A percentile compares a stretch with the other conserved stretches of the same genome.
These are phyloP conservation scores for Flaveria linearis DNA, from an alignment of 129 eudicot species.

Conservation along the genomic window DNA sequence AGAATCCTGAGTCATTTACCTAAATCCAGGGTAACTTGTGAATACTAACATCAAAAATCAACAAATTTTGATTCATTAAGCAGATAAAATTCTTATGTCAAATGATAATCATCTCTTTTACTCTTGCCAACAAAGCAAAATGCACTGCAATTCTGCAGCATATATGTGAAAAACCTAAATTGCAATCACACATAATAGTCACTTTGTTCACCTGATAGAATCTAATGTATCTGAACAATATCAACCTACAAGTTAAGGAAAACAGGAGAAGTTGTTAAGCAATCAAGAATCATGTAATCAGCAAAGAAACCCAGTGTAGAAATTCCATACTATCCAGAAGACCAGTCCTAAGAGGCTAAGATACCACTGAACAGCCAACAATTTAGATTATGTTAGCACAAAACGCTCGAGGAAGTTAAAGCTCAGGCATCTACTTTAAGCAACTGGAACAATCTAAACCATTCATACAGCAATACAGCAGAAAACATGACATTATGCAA, in stretches of 20 bases:
- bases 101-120: not conserved
- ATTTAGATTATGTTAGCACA: not conserved
- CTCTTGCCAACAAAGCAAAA: not conserved
- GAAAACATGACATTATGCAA: not conserved
- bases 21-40: not conserved
- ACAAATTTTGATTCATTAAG: not conserved
- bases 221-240: not conserved
- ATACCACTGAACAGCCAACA: not conserved
- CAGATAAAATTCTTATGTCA: not conserved
- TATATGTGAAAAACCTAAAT: not conserved
- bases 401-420: not conserved
- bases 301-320: not conserved
- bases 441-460: slow-evolving; percentile 1
- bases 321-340: not conserved
- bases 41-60: not conserved
- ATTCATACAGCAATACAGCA: not conserved
- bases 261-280: not conserved
- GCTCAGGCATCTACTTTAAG: not conserved
- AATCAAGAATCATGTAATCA: not conserved
- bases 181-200: not conserved
- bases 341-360: too few species aligned
- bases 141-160: not conserved
- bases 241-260: not conserved
- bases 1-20: too few species aligned
- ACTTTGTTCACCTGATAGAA: not conserved